phyloP scores from a whole-genome alignment of 208 protist species.

The Trypanosoma brucei region DNA sequence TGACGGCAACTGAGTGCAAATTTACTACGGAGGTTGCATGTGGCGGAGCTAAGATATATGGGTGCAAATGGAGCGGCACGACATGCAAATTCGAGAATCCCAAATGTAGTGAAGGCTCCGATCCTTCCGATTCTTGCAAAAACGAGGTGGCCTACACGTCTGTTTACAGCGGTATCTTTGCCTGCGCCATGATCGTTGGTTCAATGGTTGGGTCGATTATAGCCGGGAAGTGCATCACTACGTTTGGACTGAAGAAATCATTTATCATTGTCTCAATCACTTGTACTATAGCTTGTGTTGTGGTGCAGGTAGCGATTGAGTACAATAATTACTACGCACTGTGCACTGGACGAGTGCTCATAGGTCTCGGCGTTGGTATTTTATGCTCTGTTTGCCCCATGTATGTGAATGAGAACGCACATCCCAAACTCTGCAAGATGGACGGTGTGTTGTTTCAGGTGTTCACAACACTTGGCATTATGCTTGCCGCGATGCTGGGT shows the following conservation, averaged over 20 bases:
- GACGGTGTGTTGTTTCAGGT: slow-evolving; percentile 76
- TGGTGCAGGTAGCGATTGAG: slow-evolving; percentile 53
- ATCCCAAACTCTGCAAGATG: slow-evolving; percentile 41
- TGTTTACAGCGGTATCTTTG: slow-evolving; percentile 67
- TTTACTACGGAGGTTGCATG: too few species aligned
- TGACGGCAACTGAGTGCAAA: slow-evolving; percentile 50
- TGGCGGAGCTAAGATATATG: too few species aligned
- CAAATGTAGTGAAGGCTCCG: slow-evolving; percentile 55
- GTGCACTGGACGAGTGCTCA: slow-evolving; percentile 57
- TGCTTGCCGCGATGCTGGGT: slow-evolving; percentile 65
- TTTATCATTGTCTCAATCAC: slow-evolving; percentile 61
- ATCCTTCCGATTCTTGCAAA: slow-evolving; percentile 27
- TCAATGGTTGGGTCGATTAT: slow-evolving; percentile 73
- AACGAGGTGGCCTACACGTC: slow-evolving; percentile 52
- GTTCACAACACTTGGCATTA: slow-evolving; percentile 79
- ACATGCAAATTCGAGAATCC: slow-evolving; percentile 37
- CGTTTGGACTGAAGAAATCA: slow-evolving; percentile 48
- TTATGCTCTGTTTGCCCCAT: slow-evolving; percentile 58
- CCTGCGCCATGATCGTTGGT: slow-evolving; percentile 76
- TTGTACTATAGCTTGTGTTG: slow-evolving; percentile 40
- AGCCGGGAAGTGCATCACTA: slow-evolving; percentile 33
- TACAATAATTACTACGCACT: slow-evolving; percentile 69
- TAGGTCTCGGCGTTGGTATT: slow-evolving; percentile 66
- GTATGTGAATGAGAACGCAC: slow-evolving; percentile 72
- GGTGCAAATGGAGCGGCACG: slow-evolving; percentile 44